These are phyloP conservation scores for Fusarium buharicum DNA, from an alignment of 2,329 filamentous ascomycete genomes.

Conservation along the genomic window DNA sequence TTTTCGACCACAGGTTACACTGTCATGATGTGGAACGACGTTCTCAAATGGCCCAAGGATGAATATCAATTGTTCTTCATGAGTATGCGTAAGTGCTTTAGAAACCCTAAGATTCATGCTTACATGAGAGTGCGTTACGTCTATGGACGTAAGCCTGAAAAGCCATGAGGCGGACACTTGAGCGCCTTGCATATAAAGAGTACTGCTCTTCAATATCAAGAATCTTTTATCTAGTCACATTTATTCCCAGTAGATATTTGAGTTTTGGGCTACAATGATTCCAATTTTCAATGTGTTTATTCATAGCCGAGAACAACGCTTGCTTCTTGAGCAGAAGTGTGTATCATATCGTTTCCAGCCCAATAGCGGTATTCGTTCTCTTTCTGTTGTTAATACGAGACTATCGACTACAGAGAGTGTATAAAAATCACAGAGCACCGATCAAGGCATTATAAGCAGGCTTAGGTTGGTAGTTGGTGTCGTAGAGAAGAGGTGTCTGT, in stretches of 20 bases:
- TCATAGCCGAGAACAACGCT: too few species aligned
- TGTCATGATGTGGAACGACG: conserved; percentile 7
- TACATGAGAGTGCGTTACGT: conserved; percentile 4
- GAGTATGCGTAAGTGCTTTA: neutral
- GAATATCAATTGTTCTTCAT: conserved; percentile 7
- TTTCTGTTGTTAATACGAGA: too few species aligned
- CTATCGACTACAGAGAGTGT: too few species aligned
- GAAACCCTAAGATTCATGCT: conserved; percentile 2
- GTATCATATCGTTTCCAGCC: too few species aligned
- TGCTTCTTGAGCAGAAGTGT: too few species aligned
- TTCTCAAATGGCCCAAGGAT: conserved; percentile 8
- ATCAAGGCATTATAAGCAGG: conserved; percentile 58
- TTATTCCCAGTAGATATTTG: too few species aligned
- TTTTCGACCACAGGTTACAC: neutral
- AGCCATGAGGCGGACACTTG: neutral
- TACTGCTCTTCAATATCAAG: too few species aligned
- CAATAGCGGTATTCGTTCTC: too few species aligned
- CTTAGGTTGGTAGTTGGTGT: conserved; percentile 63
- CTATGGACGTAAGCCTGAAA: conserved; percentile 5
- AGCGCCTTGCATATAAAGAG: too few species aligned
- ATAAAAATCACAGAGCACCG: conserved; percentile 11
- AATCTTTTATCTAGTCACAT: too few species aligned
- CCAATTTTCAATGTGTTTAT: too few species aligned
- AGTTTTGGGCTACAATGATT: too few species aligned
- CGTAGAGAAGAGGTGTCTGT: conserved; percentile 64